Conservation (phyloP, 2,329 filamentous ascomycete species). For the Pseudocercospora crystallina region DNA sequence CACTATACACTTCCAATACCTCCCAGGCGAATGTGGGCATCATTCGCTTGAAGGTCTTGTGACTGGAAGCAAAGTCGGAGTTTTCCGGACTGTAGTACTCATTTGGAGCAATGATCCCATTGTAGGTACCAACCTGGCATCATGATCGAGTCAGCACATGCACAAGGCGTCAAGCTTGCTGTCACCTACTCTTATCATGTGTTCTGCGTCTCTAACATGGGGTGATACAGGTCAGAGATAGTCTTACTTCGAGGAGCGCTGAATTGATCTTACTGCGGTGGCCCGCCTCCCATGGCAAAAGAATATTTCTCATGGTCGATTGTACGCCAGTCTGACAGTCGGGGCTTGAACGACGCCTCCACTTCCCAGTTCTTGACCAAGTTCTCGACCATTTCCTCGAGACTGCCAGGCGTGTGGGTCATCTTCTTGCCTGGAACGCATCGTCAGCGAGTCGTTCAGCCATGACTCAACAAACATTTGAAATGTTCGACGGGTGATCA, state of each 20-base stretch:
- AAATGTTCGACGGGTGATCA: too few relatives aligned
- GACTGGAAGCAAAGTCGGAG: slow-evolving; percentile 62
- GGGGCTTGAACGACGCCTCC: slow-evolving; percentile 66
- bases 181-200: slow-evolving; percentile 56
- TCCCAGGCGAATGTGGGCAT: slow-evolving; percentile 74
- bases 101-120: slow-evolving; percentile 63
- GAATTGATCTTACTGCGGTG: slow-evolving; percentile 42
- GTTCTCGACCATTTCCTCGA: slow-evolving; percentile 64
- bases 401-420: slow-evolving; percentile 56
- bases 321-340: slow-evolving; percentile 64
- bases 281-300: slow-evolving; percentile 64
- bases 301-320: slow-evolving; percentile 60
- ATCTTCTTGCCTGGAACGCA: slow-evolving; percentile 53
- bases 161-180: neutral
- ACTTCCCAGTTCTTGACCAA: slow-evolving; percentile 74
- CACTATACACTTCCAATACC: slow-evolving; percentile 66
- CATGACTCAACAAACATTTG: too few relatives aligned
- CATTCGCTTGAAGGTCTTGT: slow-evolving; percentile 72
- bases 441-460: slow-evolving; percentile 14
- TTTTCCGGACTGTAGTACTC: slow-evolving; percentile 64
- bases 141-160: slow-evolving; percentile 1
- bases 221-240: too few relatives aligned
- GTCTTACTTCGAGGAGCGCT: too few relatives aligned
- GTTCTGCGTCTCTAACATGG: slow-evolving; percentile 47
- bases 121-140: slow-evolving; percentile 62